Conservation (phyloP, 2,329 filamentous ascomycete species). For the Ampelomyces quisqualis region DNA sequence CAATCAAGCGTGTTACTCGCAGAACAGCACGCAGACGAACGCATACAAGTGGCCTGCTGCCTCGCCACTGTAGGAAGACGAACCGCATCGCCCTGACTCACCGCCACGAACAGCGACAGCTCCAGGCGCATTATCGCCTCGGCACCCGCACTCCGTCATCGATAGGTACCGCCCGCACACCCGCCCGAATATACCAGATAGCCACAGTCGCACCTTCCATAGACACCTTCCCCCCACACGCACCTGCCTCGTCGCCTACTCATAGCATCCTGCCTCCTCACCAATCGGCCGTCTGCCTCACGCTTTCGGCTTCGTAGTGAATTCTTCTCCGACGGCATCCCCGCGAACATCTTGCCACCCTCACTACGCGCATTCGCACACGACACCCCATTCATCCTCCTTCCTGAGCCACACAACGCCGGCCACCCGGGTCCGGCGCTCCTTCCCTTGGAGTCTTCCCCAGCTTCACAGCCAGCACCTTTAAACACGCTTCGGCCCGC, state of each 20-base stretch:
- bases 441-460: constrained; percentile 43
- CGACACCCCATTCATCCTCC: neutral
- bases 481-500: constrained; percentile 89
- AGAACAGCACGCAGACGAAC: constrained; percentile 7
- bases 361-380: constrained; percentile 4
- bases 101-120: constrained; percentile 11
- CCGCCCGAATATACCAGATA: constrained; percentile 16
- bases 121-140: constrained; percentile 23
- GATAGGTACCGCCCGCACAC: constrained; percentile 17
- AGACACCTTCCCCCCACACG: constrained; percentile 6
- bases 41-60: constrained; percentile 14
- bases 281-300: neutral
- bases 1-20: constrained; percentile 18
- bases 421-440: constrained; percentile 24
- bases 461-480: constrained; percentile 61
- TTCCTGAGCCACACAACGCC: constrained; percentile 24
- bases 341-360: constrained; percentile 16
- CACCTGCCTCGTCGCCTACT: constrained; percentile 1
- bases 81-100: constrained; percentile 21
- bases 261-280: neutral
- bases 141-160: constrained; percentile 34
- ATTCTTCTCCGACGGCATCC: constrained; percentile 2
- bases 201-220: constrained; percentile 2
- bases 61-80: constrained; percentile 12
- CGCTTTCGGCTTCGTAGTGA: neutral